Conservation (phyloP, 225 moss, liverwort and hornwort species). For the Antitrichia curtipendula region DNA sequence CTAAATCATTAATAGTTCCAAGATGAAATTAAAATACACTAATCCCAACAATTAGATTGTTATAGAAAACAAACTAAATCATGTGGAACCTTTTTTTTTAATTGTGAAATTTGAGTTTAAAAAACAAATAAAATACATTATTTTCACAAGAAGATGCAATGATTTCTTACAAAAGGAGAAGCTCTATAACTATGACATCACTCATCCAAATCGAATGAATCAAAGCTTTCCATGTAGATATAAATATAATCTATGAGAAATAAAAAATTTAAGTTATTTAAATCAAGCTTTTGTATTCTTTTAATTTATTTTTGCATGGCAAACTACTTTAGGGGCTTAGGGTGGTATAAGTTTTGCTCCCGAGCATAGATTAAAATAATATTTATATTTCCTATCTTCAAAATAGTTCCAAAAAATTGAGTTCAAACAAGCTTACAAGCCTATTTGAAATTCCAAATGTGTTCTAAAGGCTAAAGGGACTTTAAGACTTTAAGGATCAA, state of each 20-base stretch:
- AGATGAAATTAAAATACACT: background rate
- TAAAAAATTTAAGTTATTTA: background rate
- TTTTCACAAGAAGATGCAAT: background rate
- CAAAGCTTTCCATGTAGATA: background rate
- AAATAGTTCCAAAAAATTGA: background rate
- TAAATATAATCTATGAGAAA: background rate
- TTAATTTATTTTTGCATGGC: rapidly evolving
- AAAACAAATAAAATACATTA: background rate
- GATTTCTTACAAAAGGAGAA: background rate
- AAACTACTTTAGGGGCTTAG: background rate
- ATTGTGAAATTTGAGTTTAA: background rate
- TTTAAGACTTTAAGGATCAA: background rate
- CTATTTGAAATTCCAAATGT: background rate
- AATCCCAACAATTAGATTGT: background rate
- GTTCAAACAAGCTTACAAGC: background rate
- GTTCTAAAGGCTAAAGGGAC: background rate
- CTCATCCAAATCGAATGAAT: background rate
- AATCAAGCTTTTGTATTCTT: background rate
- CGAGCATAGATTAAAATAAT: background rate
- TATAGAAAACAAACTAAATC: background rate
- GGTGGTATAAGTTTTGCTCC: background rate
- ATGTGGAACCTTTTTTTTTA: background rate
- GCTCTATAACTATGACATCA: background rate
- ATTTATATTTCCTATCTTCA: background rate
- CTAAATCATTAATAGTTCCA: background rate